These are phyloP conservation scores for Ceratobasidium sp. DNA, from an alignment of 1,284 basidiomycete species.

Conservation along the genomic window DNA sequence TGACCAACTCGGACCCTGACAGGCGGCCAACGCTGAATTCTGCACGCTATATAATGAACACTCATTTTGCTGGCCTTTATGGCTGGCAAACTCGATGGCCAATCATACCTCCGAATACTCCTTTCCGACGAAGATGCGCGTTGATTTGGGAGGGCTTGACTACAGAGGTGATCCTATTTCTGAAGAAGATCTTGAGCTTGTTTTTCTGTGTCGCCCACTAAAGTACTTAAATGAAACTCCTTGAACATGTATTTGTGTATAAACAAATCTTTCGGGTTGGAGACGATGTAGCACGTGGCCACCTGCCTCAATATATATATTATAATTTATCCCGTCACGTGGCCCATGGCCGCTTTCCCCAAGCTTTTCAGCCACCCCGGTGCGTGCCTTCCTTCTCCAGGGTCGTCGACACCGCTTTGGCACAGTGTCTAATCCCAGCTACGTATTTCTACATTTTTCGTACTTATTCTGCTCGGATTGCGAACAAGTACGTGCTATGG, in stretches of 20 bases:
- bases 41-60: conserved; percentile 3
- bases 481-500: too few species aligned
- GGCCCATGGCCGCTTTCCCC: too few species aligned
- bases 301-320: too few species aligned
- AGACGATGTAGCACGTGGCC: not conserved
- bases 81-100: conserved; percentile 16
- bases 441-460: too few species aligned
- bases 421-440: too few species aligned
- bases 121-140: not conserved
- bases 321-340: too few species aligned
- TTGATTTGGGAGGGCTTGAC: not conserved
- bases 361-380: too few species aligned
- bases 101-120: not conserved
- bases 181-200: not conserved
- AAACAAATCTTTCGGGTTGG: not conserved
- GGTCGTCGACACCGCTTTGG: too few species aligned
- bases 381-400: too few species aligned
- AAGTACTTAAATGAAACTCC: not conserved
- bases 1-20: conserved; percentile 17
- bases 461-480: too few species aligned
- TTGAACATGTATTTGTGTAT: not conserved
- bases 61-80: not conserved
- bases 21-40: not conserved
- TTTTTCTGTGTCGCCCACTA: not conserved
- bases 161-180: not conserved